These are phyloP conservation scores for Pleurotus ostreatus DNA, from an alignment of 768 basidiomycete species.

Conservation along the genomic window DNA sequence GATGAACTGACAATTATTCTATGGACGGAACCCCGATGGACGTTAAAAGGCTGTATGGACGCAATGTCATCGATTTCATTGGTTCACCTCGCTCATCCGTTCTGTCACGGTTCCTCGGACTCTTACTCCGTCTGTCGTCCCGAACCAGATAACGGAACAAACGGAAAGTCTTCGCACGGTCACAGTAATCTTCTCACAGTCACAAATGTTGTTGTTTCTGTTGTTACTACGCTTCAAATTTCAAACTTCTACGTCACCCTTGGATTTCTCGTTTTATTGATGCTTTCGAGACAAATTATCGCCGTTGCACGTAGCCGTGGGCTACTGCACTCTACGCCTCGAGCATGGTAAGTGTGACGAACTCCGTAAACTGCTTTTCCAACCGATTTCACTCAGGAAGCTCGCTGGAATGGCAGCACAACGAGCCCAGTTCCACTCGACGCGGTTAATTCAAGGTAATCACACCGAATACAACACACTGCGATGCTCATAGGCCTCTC, in stretches of 20 bases:
- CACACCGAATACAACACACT: slow-evolving; percentile 5
- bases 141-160: no score
- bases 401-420: slow-evolving; percentile 40
- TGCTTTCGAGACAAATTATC: slow-evolving; percentile 72
- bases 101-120: no score
- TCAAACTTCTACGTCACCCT: neutral
- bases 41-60: no score
- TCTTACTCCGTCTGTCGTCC: no score
- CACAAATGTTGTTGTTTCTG: neutral
- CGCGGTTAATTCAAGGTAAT: slow-evolving; percentile 66
- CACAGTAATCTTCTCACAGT: neutral
- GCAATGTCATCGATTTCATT: no score
- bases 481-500: neutral
- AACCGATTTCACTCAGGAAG: slow-evolving; percentile 31
- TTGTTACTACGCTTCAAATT: neutral
- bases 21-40: no score
- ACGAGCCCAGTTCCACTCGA: slow-evolving; percentile 65
- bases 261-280: slow-evolving; percentile 20
- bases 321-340: slow-evolving; percentile 34
- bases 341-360: slow-evolving; percentile 41
- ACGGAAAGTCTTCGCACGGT: neutral
- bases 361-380: neutral
- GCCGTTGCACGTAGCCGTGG: slow-evolving; percentile 60
- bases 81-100: no score
- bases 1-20: no score